phyloP scores from a whole-genome alignment of 1,284 basidiomycete genomes.

The Neolentinus lepideus region DNA sequence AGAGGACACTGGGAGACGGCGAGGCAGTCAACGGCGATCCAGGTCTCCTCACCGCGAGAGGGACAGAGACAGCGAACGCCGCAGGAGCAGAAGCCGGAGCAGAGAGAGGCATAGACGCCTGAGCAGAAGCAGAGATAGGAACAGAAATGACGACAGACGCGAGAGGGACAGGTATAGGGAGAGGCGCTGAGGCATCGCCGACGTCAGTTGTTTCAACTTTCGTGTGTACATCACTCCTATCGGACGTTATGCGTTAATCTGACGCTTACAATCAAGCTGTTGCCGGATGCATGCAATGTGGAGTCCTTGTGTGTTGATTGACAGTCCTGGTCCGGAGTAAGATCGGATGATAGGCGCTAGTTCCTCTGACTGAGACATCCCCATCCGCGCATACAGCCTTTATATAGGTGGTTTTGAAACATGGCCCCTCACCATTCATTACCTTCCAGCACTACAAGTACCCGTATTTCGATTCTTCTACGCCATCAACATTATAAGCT shows the following conservation, averaged over 20 bases:
- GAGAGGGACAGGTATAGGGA: constrained; percentile 14
- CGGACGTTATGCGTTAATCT: not conserved
- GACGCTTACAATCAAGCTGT: not conserved
- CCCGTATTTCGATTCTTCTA: not conserved
- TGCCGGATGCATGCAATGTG: not conserved
- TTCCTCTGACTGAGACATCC: too few relatives aligned
- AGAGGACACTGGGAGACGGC: constrained; percentile 6
- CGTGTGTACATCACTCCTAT: not conserved
- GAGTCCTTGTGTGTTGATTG: not conserved
- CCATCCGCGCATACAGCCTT: too few relatives aligned
- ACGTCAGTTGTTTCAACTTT: not conserved
- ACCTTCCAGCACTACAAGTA: not conserved
- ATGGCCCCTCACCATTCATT: not conserved
- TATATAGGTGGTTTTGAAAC: too few relatives aligned
- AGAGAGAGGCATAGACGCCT: constrained; percentile 12
- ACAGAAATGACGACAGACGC: not conserved
- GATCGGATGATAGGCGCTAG: not conserved
- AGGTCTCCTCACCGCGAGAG: constrained; percentile 11
- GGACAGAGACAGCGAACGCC: constrained; percentile 3
- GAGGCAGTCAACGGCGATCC: not conserved
- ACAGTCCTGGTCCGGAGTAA: not conserved
- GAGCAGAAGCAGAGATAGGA: constrained; percentile 14
- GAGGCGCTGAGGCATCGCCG: constrained; percentile 12
- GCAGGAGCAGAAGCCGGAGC: constrained; percentile 26
- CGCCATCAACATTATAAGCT: not conserved